Conservation (phyloP, 768 basidiomycete genomes). For the Tricholoma terreum region DNA sequence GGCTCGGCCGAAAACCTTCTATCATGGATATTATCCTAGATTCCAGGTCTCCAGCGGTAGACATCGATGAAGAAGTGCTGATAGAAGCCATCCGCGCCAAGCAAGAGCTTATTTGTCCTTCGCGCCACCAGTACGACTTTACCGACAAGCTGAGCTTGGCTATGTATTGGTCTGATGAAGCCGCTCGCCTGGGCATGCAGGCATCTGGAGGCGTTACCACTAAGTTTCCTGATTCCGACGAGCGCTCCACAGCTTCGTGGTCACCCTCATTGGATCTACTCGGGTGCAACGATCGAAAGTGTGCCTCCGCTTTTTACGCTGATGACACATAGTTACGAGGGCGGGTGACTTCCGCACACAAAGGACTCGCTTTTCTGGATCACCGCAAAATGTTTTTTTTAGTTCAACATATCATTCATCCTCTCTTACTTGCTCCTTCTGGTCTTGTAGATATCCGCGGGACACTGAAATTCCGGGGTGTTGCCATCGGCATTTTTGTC, state of each 20-base stretch:
- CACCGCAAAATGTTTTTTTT: no score
- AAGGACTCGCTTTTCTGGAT: neutral
- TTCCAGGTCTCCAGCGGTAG: conserved; percentile 28
- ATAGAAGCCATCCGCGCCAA: conserved; percentile 23
- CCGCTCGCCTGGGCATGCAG: conserved; percentile 21
- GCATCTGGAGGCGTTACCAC: conserved; percentile 2
- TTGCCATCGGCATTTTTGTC: neutral
- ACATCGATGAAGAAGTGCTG: conserved; percentile 27
- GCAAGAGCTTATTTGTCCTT: neutral
- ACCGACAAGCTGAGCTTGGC: conserved; percentile 30
- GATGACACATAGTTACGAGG: conserved; percentile 1
- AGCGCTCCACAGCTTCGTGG: conserved; percentile 42
- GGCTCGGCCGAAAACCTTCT: conserved; percentile 30
- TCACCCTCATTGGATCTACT: conserved; percentile 18
- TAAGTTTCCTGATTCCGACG: conserved; percentile 39
- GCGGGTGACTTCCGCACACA: neutral
- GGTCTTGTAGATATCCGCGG: neutral
- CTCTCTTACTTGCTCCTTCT: neutral
- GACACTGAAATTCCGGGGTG: neutral
- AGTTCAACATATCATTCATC: neutral
- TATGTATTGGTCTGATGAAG: conserved; percentile 37
- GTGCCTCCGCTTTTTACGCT: conserved; percentile 1
- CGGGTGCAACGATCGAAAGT: conserved; percentile 1
- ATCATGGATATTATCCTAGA: conserved; percentile 51
- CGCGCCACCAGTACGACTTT: conserved; percentile 21